Evolutionary conservation across 345 rosid genomes (phyloP), one percentile per base, ranked within the genome.

Genomic region (Acer negundo): DNA sequence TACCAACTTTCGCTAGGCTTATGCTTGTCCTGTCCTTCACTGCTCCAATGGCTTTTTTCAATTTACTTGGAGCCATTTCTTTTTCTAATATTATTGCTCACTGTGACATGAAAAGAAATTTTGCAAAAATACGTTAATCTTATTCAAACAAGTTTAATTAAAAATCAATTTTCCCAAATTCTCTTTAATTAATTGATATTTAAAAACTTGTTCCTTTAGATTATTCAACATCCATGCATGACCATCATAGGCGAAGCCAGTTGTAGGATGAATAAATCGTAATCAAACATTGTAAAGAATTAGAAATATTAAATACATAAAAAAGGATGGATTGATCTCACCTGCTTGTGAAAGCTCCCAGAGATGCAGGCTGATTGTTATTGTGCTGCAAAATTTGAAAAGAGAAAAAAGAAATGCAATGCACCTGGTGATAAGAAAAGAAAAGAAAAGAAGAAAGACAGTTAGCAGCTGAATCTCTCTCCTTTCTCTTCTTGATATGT

Each of bases 1-100:
- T 87, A 6, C 91, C 88, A 13, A 92, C 97, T 85, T 89, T 95
- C 31, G 98, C 98, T 10, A 95, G 83, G 20, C 99, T 80, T 17
- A 95, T 93, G 90, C 96, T 95, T 10, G 98, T 93, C 73, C 85
- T 90, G 86, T 95, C 98, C 84, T 95, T 95, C 20, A 95, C 93
- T 1, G 89, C 94, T 65, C 97, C 97, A 49, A 95, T 73, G 67
- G 96, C 98, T 75, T 87, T 80, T 83, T 86, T 86, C 12, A 95
- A 73, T 75, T 78, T 92, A 85, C 99, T 85, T 12, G 94, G 87
- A 73, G 89, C 90, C 99, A 95, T 31, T 31, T 31, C 38, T 31
- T 31, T 31, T 31, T 31, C 38, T 28, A 28, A 28, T 28, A 28
- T 28, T 28, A 28, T 3, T 31, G 38, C 38, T 3, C 38, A 31